Percentiles rank a stretch among this genome's conserved stretches.
phyloP scores from a whole-genome alignment of 2,329 filamentous ascomycete genomes.

The Neoarthrinium moseri region DNA sequence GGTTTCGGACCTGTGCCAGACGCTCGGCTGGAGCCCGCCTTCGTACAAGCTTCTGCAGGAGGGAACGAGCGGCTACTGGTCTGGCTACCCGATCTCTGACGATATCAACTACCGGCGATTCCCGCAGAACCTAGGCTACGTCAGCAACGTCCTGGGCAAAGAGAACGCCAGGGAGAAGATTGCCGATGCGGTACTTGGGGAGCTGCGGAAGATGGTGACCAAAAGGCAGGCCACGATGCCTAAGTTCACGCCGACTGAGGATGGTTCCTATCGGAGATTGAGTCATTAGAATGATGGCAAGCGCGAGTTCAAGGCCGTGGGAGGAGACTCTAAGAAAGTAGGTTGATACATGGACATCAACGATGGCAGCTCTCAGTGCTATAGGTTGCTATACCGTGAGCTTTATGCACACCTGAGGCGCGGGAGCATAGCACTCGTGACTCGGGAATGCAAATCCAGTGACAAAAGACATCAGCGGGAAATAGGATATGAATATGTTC shows the following conservation, averaged over 20 bases:
- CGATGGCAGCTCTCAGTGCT: no score
- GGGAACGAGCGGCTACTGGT: not conserved
- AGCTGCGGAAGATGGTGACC: slow-evolving; percentile 26
- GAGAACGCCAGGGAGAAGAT: slow-evolving; percentile 35
- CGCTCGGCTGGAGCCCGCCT: not conserved
- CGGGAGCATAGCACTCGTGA: no score
- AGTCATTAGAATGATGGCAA: no score
- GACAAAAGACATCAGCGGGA: no score
- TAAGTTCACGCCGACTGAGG: slow-evolving; percentile 13
- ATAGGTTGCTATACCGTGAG: no score
- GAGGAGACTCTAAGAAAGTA: no score
- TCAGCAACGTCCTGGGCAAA: slow-evolving; percentile 32
- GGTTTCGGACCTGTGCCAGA: not conserved
- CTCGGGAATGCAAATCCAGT: no score
- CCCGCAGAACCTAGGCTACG: slow-evolving; percentile 30
- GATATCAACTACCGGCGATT: slow-evolving; percentile 22
- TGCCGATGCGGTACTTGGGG: slow-evolving; percentile 36
- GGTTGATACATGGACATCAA: no score
- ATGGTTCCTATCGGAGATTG: no score
- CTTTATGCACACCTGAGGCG: no score
- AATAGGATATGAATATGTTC: no score
- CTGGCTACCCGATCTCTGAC: slow-evolving; percentile 1
- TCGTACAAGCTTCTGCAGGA: not conserved
- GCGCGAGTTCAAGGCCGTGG: no score
- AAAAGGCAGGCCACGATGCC: slow-evolving; percentile 18